Evolutionary conservation across 805 yeast species (phyloP).

Genomic region (Ogataea ganodermae): DNA sequence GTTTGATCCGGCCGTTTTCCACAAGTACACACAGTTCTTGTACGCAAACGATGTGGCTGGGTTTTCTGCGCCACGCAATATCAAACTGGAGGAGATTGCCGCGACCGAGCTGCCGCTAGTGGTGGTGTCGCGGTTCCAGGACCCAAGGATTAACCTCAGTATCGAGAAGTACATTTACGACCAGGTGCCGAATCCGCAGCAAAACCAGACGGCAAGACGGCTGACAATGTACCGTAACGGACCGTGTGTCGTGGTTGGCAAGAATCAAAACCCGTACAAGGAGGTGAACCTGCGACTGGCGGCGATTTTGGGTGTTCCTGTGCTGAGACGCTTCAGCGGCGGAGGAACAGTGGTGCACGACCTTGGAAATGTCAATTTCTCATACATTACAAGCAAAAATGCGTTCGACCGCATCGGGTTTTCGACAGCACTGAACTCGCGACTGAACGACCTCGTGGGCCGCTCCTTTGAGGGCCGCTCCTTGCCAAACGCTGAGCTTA

Average conservation of each 20-base stretch:
- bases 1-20: conserved; percentile 4
- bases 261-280: conserved; percentile 93
- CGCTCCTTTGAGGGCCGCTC: not conserved
- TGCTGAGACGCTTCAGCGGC: conserved; percentile 81
- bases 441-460: conserved; percentile 23
- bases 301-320: conserved; percentile 53
- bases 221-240: conserved; percentile 73
- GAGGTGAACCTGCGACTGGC: conserved; percentile 70
- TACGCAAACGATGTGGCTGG: conserved; percentile 17
- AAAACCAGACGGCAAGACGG: conserved; percentile 44
- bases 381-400: conserved; percentile 64
- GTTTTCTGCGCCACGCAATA: conserved; percentile 11
- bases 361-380: conserved; percentile 81
- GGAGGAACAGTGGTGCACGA: conserved; percentile 99
- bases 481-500: conserved; percentile 34
- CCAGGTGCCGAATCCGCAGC: conserved; percentile 51
- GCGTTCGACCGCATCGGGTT: conserved; percentile 63
- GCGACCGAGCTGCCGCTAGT: conserved; percentile 45
- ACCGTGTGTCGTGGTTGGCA: conserved; percentile 92
- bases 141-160: conserved; percentile 79
- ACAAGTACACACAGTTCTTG: conserved; percentile 14
- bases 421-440: conserved; percentile 33
- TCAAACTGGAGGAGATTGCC: conserved; percentile 18
- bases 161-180: conserved; percentile 78
- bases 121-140: conserved; percentile 55